Evolutionary conservation across 257 asterid genomes (phyloP), one percentile per base, ranked within the genome.

Genomic region (Solanum pimpinellifolium): DNA sequence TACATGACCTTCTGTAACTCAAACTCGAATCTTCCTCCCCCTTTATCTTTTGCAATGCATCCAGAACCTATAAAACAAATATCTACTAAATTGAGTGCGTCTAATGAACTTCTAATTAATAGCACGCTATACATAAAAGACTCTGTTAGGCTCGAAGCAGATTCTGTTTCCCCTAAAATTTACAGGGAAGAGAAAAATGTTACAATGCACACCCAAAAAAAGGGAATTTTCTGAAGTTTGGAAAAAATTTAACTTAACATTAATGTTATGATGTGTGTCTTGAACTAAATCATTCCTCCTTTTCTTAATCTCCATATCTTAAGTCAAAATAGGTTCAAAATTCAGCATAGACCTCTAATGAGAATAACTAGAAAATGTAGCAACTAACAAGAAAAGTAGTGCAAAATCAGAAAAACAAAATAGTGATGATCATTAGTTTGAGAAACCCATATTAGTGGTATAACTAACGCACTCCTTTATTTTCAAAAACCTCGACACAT

Each of bases 11-110:
- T 77, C 94, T 85, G 59, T 93, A 95, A 73, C 95, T 93, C 91
- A 93, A 86, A 87, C 90, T 91, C 1, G 95, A 91, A 88, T 95
- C 98, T 0, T 91, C 92, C 76, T 95, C 97, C 0, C 87, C 88
- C 85, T 93, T 94, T 85, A 95, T 91, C 93, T 91, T 95, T 87
- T 94, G 95, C 84, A 95, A 83, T 21, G 90, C 98, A 88, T 95
- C 96, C 62, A 95, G 90, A 66, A 95, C 98, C 98, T 94, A 77
- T 65, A 52, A 66, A 6, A n/a, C 59, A 4, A 69, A 46, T 33
- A 76, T 20, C 0, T 20, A 56, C 65, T 56, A 56, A 56, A 7
- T 56, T 16, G 4, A 56, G 65, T 20, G 65, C 11, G 5, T 56
- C 65, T 56, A 18, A 56, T 56, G 20, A 56, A 56, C 4, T 18